A percentile compares a stretch with the other conserved stretches of the same genome.
phyloP scores from a whole-genome alignment of 768 basidiomycete genomes.

The Fomitopsis serialis region DNA sequence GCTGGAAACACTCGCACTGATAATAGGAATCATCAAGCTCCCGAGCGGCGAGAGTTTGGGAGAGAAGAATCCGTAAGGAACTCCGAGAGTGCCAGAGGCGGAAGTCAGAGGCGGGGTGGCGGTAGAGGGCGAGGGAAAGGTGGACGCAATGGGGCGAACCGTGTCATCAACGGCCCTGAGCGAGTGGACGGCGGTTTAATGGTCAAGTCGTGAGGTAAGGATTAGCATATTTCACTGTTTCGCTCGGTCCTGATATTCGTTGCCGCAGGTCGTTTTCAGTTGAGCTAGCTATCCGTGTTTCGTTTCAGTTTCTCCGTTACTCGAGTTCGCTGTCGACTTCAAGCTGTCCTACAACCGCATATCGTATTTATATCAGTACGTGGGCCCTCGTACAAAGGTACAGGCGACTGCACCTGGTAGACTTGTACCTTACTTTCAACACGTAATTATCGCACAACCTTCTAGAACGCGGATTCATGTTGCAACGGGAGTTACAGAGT shows the following conservation, averaged over 20 bases:
- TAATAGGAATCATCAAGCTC: not conserved
- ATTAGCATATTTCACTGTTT: not conserved
- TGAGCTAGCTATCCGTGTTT: not conserved
- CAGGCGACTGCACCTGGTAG: too few relatives aligned
- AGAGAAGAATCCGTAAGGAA: slow-evolving; percentile 12
- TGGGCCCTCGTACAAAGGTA: too few relatives aligned
- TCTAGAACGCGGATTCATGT: too few relatives aligned
- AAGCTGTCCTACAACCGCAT: not conserved
- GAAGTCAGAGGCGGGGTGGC: slow-evolving; percentile 13
- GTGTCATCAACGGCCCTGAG: slow-evolving; percentile 9
- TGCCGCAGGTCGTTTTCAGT: not conserved
- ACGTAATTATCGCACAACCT: too few relatives aligned
- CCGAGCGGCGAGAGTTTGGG: not conserved
- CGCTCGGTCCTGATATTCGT: not conserved
- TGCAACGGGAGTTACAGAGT: too few relatives aligned
- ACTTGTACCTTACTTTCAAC: too few relatives aligned
- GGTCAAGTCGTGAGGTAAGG: slow-evolving; percentile 18
- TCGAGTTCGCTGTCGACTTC: not conserved
- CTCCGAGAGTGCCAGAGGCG: slow-evolving; percentile 7
- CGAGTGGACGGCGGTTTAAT: slow-evolving; percentile 23
- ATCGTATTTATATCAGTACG: too few relatives aligned
- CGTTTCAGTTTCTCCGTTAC: not conserved
- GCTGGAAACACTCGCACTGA: not conserved
- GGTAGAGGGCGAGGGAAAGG: slow-evolving; percentile 10
- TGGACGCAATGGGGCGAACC: not conserved